phyloP scores from a whole-genome alignment of 331 rosid species.

The Spiraea crenata region DNA sequence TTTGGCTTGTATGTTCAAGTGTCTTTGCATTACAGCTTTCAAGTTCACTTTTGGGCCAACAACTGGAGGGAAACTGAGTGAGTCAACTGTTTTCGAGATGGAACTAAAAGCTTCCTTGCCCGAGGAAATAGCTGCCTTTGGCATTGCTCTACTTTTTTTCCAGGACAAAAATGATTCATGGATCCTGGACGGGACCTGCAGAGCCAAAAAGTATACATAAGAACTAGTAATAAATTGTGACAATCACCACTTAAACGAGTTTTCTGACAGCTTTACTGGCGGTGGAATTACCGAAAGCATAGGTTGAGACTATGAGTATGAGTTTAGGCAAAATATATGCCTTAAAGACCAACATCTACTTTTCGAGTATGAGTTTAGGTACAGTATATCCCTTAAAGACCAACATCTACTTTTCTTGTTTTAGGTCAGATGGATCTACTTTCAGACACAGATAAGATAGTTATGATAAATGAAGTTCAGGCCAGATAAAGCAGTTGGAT shows the following conservation, averaged over 20 bases:
- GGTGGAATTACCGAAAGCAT: not conserved
- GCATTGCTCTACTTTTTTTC: slow-evolving; percentile 41
- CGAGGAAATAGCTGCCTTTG: slow-evolving; percentile 19
- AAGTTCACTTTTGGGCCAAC: slow-evolving; percentile 33
- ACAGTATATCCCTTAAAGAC: too few species aligned
- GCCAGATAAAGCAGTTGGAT: not conserved
- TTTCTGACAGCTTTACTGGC: not conserved
- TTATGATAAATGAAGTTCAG: too few species aligned
- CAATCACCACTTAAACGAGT: not conserved
- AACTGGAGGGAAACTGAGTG: slow-evolving; percentile 45
- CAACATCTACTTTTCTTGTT: too few species aligned
- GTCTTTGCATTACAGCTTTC: slow-evolving; percentile 35
- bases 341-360: not conserved
- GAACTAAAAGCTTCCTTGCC: slow-evolving; percentile 10
- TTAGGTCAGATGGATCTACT: too few species aligned
- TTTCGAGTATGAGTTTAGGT: too few species aligned
- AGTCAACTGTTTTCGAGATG: slow-evolving; percentile 23
- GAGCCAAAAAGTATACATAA: slow-evolving; percentile 20
- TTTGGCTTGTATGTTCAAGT: slow-evolving; percentile 30
- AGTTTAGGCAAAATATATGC: not conserved
- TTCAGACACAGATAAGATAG: not conserved
- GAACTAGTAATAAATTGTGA: not conserved
- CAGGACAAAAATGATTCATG: slow-evolving; percentile 48
- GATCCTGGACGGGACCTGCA: slow-evolving; percentile 62
- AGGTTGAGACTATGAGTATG: not conserved